Evolutionary conservation across 768 basidiomycete species (phyloP), one percentile per base, ranked within the genome.

Genomic region (Boletus rubropictus): DNA sequence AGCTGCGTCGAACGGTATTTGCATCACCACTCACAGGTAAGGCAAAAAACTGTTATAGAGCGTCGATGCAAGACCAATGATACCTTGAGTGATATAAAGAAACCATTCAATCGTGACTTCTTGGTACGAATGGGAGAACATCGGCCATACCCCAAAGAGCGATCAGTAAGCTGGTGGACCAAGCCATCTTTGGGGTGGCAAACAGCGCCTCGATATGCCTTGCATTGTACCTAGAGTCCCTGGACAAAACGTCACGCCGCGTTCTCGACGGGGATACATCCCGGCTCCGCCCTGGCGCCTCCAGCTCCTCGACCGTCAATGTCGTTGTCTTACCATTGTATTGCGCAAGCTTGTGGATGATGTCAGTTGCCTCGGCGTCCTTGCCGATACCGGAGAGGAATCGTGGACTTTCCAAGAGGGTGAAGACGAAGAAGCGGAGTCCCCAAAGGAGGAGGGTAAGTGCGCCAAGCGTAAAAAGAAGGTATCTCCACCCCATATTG

Each of bases 41-140:
- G 77, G 74, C 22, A 81, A 65, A 61, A 77, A 76, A 43, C 66
- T 71, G 54, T 79, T 75, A 52, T 79, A 82, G 60, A 89, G 67
- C 2, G 86, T 85, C 49, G 80, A 84, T 0, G 82, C 84, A 15
- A 89, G 73, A 4, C 86, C 87, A 45, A 89, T 88, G 27, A 85
- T 66, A 1, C 80, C 85, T 86, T 50, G 42, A 3, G 46, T 35
- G 33, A 57, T 18, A 15, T 11, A 18, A 15, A 21, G 21, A 35
- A 22, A 31, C 10, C 14, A 33, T 34, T 42, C 21, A 24, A 35
- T 33, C 17, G 18, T 21, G 22, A 11, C 9, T 5, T 41, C 28
- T n/a, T 15, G 4, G 24, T 9, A 41, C 21, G 8, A 42, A 6
- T 6, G 6, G n/a, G 9, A 8, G 32, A 21, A 21, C 0, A 5